Evolutionary conservation across 192 early-diverging fungal genomes (phyloP).

Genomic region (Neocallimastix lanati): DNA sequence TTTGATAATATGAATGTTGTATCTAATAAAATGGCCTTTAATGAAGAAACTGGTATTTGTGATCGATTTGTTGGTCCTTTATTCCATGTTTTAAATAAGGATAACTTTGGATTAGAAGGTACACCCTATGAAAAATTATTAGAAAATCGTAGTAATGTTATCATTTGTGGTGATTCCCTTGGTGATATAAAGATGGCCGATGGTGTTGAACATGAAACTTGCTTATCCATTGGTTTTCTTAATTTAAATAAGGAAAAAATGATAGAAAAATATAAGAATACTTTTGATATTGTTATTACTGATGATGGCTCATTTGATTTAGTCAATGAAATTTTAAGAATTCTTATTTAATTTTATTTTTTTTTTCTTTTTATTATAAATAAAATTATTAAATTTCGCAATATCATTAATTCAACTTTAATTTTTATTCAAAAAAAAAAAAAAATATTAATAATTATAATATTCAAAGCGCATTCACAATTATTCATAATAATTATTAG

Average conservation of each 20-base stretch:
- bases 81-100: constrained; percentile 58
- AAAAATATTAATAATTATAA: too few species aligned
- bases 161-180: constrained; percentile 49
- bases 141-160: constrained; percentile 30
- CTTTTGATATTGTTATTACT: constrained; percentile 47
- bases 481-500: too few species aligned
- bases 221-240: constrained; percentile 49
- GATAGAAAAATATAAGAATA: constrained; percentile 22
- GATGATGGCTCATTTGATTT: constrained; percentile 17
- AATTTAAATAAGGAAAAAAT: constrained; percentile 38
- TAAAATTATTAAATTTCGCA: too few species aligned
- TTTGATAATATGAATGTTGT: constrained; percentile 43
- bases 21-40: constrained; percentile 50
- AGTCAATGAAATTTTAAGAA: not conserved
- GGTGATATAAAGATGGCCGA: constrained; percentile 52
- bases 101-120: constrained; percentile 27
- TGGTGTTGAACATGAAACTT: constrained; percentile 30
- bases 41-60: constrained; percentile 21
- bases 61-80: constrained; percentile 41
- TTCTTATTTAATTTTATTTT: not conserved
- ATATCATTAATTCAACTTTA: too few species aligned
- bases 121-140: constrained; percentile 20
- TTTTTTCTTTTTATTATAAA: too few species aligned
- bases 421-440: too few species aligned
- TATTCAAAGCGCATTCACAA: too few species aligned